These are phyloP conservation scores for Hypoxylon sp. DNA, from an alignment of 2,329 filamentous ascomycete species.

Conservation along the genomic window DNA sequence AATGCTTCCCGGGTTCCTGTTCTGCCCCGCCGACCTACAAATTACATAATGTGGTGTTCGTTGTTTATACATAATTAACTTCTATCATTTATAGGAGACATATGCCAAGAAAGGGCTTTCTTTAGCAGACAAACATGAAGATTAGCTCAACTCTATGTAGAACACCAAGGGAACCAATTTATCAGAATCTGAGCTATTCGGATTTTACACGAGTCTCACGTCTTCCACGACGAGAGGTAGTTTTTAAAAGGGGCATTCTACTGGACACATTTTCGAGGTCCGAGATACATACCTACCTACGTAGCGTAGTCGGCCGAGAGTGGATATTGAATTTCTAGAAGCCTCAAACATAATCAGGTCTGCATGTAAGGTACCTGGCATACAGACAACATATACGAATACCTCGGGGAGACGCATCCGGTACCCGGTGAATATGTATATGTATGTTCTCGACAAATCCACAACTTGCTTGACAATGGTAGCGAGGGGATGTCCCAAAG, in stretches of 20 bases:
- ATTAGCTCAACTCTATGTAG: slow-evolving; percentile 1
- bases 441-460: neutral
- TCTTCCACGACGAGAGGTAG: slow-evolving; percentile 5
- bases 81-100: slow-evolving; percentile 15
- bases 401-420: neutral
- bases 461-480: neutral
- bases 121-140: neutral
- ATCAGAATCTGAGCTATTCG: neutral
- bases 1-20: neutral
- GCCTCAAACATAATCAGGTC: slow-evolving; percentile 3
- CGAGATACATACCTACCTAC: neutral
- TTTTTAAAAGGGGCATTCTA: neutral
- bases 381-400: neutral
- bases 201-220: slow-evolving; percentile 7
- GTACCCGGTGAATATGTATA: slow-evolving; percentile 1
- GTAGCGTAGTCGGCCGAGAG: slow-evolving; percentile 3
- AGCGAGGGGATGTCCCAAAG: neutral
- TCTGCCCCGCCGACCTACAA: neutral
- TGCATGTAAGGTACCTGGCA: neutral
- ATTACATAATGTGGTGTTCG: slow-evolving; percentile 3
- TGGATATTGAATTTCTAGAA: slow-evolving; percentile 9
- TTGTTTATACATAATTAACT: slow-evolving; percentile 9
- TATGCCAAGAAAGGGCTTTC: slow-evolving; percentile 2
- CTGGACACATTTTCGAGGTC: neutral
- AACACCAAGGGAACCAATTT: neutral